phyloP scores from a whole-genome alignment of 805 yeast genomes.

The Lipomyces yamanashiensis region DNA sequence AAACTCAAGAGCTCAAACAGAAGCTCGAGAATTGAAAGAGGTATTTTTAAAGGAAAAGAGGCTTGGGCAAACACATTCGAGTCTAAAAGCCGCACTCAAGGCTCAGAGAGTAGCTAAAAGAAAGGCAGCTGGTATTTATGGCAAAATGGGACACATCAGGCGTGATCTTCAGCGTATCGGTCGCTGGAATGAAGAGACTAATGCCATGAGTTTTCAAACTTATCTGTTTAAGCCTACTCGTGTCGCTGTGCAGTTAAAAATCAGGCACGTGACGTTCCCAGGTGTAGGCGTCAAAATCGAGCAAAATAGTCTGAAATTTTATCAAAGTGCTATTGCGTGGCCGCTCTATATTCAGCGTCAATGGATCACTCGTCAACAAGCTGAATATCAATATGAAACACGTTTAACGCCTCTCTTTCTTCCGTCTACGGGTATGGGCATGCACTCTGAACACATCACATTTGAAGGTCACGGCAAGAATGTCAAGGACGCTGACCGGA shows the following conservation, averaged over 20 bases:
- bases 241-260: background rate
- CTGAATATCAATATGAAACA: background rate
- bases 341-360: background rate
- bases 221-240: background rate
- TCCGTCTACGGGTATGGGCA: background rate
- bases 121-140: background rate
- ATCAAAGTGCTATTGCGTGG: background rate
- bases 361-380: conserved; percentile 5
- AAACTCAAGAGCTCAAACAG: background rate
- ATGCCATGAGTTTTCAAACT: background rate
- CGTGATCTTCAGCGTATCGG: background rate
- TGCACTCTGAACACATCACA: background rate
- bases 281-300: background rate
- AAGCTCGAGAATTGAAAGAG: background rate
- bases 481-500: background rate
- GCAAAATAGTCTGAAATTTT: background rate
- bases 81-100: too few relatives aligned
- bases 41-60: too few relatives aligned
- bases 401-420: background rate
- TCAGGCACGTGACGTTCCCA: conserved; percentile 1
- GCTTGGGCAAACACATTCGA: too few relatives aligned
- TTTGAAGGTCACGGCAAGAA: conserved; percentile 4
- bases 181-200: background rate
- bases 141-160: background rate
- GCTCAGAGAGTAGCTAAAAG: background rate